Evolutionary conservation across 164 flowering plant species (phyloP).

Genomic region (Malania oleifera): DNA sequence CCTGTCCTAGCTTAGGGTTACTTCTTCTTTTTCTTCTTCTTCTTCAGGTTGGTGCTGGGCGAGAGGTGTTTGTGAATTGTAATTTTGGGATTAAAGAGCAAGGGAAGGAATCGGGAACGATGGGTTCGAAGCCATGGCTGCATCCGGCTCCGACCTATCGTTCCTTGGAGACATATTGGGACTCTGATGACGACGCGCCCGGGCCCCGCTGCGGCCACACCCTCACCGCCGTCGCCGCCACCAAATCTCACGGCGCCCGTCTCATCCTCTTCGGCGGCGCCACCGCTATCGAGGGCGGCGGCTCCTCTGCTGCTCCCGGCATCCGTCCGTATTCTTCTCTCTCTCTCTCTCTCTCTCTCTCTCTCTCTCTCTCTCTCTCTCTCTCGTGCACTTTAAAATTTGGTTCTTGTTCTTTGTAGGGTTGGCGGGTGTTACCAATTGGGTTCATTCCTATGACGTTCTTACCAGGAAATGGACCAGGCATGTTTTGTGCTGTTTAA

Average conservation of each 20-base stretch:
- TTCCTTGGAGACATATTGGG: conserved; percentile 67
- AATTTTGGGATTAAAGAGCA: neutral
- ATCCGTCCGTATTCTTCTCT: conserved; percentile 53
- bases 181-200: conserved; percentile 86
- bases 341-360: conserved; percentile 3
- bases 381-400: neutral
- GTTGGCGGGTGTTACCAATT: conserved; percentile 89
- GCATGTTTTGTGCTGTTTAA: conserved; percentile 13
- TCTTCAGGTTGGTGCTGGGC: too few species aligned
- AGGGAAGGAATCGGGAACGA: neutral
- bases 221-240: conserved; percentile 86
- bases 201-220: conserved; percentile 93
- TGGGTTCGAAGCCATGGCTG: conserved; percentile 77
- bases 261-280: conserved; percentile 96
- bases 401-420: conserved; percentile 37
- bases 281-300: conserved; percentile 91
- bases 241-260: conserved; percentile 81
- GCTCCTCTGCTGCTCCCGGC: conserved; percentile 62
- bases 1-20: too few species aligned
- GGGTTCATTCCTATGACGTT: conserved; percentile 83
- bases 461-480: conserved; percentile 90
- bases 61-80: too few species aligned
- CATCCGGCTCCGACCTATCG: conserved; percentile 82
- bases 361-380: neutral
- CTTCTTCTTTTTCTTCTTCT: too few species aligned